Base-by-base conservation (phyloP, 1,284 basidiomycete species). In the Boletus smithii region DNA sequence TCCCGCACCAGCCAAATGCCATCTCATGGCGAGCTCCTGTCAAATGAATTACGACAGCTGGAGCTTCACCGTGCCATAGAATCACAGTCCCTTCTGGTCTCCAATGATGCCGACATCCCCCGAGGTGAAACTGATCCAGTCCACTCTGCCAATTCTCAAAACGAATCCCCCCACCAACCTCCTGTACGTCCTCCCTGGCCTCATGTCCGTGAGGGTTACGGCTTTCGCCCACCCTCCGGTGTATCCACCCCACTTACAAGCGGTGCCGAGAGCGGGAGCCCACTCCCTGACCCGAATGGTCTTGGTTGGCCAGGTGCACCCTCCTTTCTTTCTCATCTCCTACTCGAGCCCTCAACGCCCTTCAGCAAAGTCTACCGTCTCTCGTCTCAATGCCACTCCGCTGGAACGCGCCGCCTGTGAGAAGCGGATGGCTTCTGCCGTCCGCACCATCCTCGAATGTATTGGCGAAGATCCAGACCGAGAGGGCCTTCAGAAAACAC, bases 381-480 rank as follows among this genome's bases (percentile, higher is more conserved):
- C 84, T 34, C 83, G 94, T 42, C 74, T 97, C 36, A 83, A 91
- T 62, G 86, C 88, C 4, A 86, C 89, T 0, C 77, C 84, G 1
- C 78, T 76, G 40, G 88, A 95, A 68, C 82, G 80, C 45, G 72
- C 73, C 2, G 82, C 74, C 35, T 80, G 92, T 44, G 84, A 95
- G 64, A 75, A 81, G 53, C 88, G 84, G 50, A 83, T 99, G 58
- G 77, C 88, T 3, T 74, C 74, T 41, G 97, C 97, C 3, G 88
- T 99, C 51, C 83, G 90, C 39, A 92, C 91, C 20, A 86, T 99
- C 27, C 81, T 99, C 38, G 94, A 98, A 63, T 97, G 95, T 66
- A 93, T 99, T 50, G 97, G 97, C 42, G 97, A 99, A 71, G 97
- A 99, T 73, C 97, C 97, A 2, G 83, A 94, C 63, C 80, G 97